These are phyloP conservation scores for Diatrype stigma DNA, from an alignment of 2,329 filamentous ascomycete species.

Conservation along the genomic window DNA sequence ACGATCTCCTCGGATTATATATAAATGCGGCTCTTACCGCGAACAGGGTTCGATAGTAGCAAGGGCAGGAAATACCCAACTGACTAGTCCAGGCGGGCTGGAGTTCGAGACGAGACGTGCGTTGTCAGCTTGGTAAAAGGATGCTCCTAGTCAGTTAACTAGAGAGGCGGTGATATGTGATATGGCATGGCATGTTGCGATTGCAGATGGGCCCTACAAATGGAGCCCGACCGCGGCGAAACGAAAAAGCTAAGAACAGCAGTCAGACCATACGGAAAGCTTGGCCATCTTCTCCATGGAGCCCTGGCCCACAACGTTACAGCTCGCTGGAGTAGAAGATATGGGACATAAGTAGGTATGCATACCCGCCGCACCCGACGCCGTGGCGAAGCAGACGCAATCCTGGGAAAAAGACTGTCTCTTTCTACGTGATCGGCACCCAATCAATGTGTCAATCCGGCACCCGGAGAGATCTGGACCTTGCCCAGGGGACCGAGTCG, in stretches of 20 bases:
- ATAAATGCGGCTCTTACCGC: neutral
- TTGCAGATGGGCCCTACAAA: too few relatives aligned
- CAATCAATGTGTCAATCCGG: too few relatives aligned
- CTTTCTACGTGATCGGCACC: too few relatives aligned
- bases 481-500: too few relatives aligned
- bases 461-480: too few relatives aligned
- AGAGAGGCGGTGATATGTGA: too few relatives aligned
- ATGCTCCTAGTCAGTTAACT: too few relatives aligned
- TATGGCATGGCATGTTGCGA: too few relatives aligned
- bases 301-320: neutral
- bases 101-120: too few relatives aligned
- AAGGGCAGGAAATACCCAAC: neutral
- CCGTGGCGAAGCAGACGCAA: neutral
- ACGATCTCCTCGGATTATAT: neutral
- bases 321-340: neutral
- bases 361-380: neutral
- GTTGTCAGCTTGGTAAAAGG: too few relatives aligned
- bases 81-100: neutral
- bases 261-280: neutral
- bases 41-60: neutral
- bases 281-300: neutral
- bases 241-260: neutral
- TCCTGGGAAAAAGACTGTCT: too few relatives aligned
- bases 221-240: too few relatives aligned
- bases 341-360: neutral